These are phyloP conservation scores for Rhododendron kiyosumense DNA, from an alignment of 148 eudicot genomes.

Conservation along the genomic window DNA sequence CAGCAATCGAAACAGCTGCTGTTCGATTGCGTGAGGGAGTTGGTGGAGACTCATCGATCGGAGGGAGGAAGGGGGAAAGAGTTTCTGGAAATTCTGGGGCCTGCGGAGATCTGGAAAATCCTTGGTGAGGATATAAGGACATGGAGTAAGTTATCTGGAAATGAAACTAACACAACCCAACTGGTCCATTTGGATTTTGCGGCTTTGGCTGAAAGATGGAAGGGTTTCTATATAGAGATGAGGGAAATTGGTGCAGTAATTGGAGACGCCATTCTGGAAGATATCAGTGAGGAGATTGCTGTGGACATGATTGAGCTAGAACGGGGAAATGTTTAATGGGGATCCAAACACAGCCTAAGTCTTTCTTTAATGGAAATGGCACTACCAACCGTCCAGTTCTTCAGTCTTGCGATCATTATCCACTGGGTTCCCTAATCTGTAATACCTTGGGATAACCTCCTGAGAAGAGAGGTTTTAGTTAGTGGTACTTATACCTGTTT, in stretches of 20 bases:
- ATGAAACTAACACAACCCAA: constrained; percentile 23
- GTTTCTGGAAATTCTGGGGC: constrained; percentile 23
- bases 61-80: constrained; percentile 11
- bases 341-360: background rate
- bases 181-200: constrained; percentile 27
- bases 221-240: constrained; percentile 12
- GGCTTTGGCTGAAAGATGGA: constrained; percentile 26
- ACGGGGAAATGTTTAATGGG: background rate
- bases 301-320: constrained; percentile 26
- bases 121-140: constrained; percentile 35
- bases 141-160: constrained; percentile 37
- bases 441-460: background rate
- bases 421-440: background rate
- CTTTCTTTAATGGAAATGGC: background rate
- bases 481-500: background rate
- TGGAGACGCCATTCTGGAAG: constrained; percentile 47
- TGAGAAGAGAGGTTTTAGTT: background rate
- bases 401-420: background rate
- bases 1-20: constrained; percentile 49
- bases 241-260: constrained; percentile 31
- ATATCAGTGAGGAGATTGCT: constrained; percentile 38
- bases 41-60: constrained; percentile 28
- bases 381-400: background rate
- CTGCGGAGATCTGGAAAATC: constrained; percentile 43
- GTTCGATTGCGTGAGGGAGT: constrained; percentile 58